phyloP scores from a whole-genome alignment of 257 asterid genomes.

The Solanum habrochaites region DNA sequence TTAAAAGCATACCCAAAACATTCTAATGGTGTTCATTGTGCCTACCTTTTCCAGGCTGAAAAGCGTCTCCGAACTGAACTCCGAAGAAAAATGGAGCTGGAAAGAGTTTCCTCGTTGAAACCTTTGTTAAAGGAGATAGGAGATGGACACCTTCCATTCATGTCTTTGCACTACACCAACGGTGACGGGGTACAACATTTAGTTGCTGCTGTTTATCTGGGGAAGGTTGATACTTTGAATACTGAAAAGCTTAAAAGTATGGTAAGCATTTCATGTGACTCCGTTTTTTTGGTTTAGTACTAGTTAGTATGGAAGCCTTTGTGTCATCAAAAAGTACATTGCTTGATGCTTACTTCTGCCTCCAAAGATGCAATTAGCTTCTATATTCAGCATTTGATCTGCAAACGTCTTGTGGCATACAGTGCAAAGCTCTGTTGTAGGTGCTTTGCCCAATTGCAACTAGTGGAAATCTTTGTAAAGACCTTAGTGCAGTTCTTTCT shows the following conservation, averaged over 20 bases:
- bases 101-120: constrained; percentile 61
- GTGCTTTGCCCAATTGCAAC: neutral
- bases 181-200: constrained; percentile 65
- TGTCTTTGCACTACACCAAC: constrained; percentile 67
- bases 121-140: constrained; percentile 70
- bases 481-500: neutral
- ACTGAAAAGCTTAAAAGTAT: constrained; percentile 43
- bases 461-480: neutral
- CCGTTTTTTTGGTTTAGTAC: neutral
- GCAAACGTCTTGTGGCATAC: neutral
- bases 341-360: neutral
- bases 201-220: constrained; percentile 85
- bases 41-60: constrained; percentile 48
- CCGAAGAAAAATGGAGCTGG: constrained; percentile 70
- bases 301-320: neutral
- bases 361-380: neutral
- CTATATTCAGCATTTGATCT: neutral
- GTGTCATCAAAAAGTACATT: neutral
- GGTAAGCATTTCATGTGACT: constrained; percentile 30
- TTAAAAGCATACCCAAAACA: neutral
- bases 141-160: constrained; percentile 66
- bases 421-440: neutral
- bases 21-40: neutral
- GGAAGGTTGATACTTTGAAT: constrained; percentile 64
- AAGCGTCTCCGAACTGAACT: constrained; percentile 64